phyloP scores from a whole-genome alignment of 495 filamentous ascomycete genomes.

The Lasiosphaeria ovina region DNA sequence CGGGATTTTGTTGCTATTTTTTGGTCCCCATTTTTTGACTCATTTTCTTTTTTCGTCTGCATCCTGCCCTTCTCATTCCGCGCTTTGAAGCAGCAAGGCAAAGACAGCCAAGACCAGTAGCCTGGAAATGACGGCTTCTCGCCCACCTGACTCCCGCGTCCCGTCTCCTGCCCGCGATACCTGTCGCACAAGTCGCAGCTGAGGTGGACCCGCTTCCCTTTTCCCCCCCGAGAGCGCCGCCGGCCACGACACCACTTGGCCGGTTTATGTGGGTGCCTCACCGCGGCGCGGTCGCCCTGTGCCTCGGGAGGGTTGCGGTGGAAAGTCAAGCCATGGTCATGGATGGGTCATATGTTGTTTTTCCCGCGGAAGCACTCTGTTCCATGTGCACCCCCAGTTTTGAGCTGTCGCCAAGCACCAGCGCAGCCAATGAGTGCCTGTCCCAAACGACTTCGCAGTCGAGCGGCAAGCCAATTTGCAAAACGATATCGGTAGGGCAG shows the following conservation, averaged over 20 bases:
- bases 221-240: not conserved
- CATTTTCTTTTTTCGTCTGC: too few relatives aligned
- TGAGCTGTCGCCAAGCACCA: not conserved
- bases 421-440: slow-evolving; percentile 9
- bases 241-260: not conserved
- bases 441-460: slow-evolving; percentile 5
- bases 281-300: not conserved
- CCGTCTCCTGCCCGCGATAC: too few relatives aligned
- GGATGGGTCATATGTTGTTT: not conserved
- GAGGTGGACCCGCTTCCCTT: not conserved
- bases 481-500: slow-evolving; percentile 24
- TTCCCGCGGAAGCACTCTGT: not conserved
- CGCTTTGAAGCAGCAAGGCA: too few relatives aligned
- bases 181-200: not conserved
- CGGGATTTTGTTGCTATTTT: too few relatives aligned
- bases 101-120: too few relatives aligned
- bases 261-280: not conserved
- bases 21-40: too few relatives aligned
- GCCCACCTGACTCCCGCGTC: too few relatives aligned
- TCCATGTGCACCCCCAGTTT: not conserved
- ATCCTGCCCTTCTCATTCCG: too few relatives aligned
- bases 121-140: too few relatives aligned
- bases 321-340: too few relatives aligned
- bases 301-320: not conserved
- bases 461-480: slow-evolving; percentile 13